phyloP scores from a whole-genome alignment of 495 filamentous ascomycete genomes.

The Aspergillus sclerotioniger region DNA sequence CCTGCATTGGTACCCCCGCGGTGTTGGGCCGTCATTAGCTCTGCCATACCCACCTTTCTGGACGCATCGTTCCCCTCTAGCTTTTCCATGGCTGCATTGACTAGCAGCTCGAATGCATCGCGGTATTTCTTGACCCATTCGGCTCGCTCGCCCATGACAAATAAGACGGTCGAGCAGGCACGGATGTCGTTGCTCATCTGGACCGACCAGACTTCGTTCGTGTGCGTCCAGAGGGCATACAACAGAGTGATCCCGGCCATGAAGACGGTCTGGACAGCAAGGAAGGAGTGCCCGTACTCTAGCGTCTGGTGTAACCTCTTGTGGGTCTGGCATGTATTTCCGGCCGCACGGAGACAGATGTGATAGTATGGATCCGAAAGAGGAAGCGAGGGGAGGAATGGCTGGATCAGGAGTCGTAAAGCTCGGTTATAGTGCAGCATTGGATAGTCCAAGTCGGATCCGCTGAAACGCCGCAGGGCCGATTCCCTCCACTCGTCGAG shows the following conservation, averaged over 20 bases:
- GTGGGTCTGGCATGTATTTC: constrained; percentile 53
- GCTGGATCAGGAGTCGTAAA: constrained; percentile 51
- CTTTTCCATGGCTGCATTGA: constrained; percentile 55
- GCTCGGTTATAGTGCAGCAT: constrained; percentile 54
- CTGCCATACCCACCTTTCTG: constrained; percentile 40
- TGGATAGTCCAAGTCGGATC: constrained; percentile 46
- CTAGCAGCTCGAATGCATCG: constrained; percentile 52
- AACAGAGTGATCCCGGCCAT: constrained; percentile 54
- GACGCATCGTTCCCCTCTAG: constrained; percentile 40
- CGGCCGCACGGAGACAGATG: constrained; percentile 50
- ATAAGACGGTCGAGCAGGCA: constrained; percentile 53
- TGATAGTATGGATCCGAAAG: constrained; percentile 50
- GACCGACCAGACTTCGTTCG: constrained; percentile 50
- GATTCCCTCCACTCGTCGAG: constrained; percentile 53
- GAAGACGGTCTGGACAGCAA: constrained; percentile 56
- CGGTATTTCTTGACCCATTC: constrained; percentile 54
- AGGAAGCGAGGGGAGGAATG: constrained; percentile 49
- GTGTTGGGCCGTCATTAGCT: constrained; percentile 43
- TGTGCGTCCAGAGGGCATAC: constrained; percentile 48
- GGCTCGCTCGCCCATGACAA: constrained; percentile 54
- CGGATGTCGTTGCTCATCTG: constrained; percentile 54
- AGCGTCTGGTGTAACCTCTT: constrained; percentile 52
- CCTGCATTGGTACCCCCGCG: constrained; percentile 13
- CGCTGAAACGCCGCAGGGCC: constrained; percentile 36
- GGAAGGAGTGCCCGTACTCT: constrained; percentile 55